Evolutionary conservation across 2,329 filamentous ascomycete species (phyloP), one percentile per base, ranked within the genome.

Genomic region (Diaporthe sp.): DNA sequence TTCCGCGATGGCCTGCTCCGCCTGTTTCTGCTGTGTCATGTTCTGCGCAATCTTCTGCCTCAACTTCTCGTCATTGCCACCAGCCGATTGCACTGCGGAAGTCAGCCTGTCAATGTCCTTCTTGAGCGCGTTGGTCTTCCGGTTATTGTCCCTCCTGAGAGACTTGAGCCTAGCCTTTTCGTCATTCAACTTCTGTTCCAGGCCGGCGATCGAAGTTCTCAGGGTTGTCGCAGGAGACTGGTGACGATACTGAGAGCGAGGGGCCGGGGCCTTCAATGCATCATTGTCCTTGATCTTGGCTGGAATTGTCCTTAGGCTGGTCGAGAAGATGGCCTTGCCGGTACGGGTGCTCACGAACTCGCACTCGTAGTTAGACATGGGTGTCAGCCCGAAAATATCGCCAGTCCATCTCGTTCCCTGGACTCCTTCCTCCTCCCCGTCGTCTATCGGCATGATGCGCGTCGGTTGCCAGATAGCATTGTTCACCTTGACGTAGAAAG

Each of bases 401-500:
- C 94, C 94, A 39, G 90, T 91, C 92, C 93, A 96, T 62, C 90
- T 88, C 61, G 88, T 88, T 25, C 87, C 87, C n/a, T 79, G 78
- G 6, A 78, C 78, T 31, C 79, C 85, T 77, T 83, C 82, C 65
- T 83, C 83, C 75, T 85, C 83, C 25, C 79, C 80, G 67, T 79
- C 79, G 28, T 84, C 81, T 74, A 90, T 84, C 42, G 88, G 86
- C 75, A 89, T 89, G 80, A 96, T 95, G 79, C 93, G 90, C 15
- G 93, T 94, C 1, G 94, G 94, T 81, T 94, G 94, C 94, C 94
- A 96, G 76, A 92, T 89, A 13, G 94, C 93, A 70, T 94, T 92
- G 83, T 96, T 96, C 78, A 96, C 90, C 78, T 92, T 90, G 73
- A 96, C 93, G 82, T 92, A 95, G 81, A 96, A 95, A 7, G 94